A percentile compares a stretch with the other conserved stretches of the same genome.
Evolutionary conservation across 73 alveolate genomes (phyloP).

Genomic region (Paramecium pentaurelia): DNA sequence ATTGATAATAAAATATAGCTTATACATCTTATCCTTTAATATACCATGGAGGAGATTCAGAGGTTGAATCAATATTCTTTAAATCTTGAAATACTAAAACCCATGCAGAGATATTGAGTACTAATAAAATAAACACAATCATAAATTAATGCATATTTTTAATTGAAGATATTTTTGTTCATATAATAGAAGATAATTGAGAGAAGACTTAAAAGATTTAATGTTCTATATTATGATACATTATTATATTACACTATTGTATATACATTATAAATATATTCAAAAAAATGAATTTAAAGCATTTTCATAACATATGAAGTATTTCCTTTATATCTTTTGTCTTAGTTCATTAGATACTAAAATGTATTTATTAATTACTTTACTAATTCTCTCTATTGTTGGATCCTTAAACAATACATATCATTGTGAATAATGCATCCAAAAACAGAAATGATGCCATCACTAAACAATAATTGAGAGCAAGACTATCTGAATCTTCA

Average conservation of each 20-base stretch:
- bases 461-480: background rate
- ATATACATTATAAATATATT: background rate
- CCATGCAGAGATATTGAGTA: background rate
- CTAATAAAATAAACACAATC: background rate
- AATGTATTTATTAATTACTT: background rate
- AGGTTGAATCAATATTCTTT: background rate
- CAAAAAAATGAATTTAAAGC: slow-evolving; percentile 12
- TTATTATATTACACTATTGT: background rate
- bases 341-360: background rate
- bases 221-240: background rate
- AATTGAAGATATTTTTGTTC: background rate
- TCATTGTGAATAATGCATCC: background rate
- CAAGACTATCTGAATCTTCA: background rate
- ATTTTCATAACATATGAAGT: slow-evolving; percentile 30
- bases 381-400: background rate
- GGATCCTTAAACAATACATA: slow-evolving; percentile 12
- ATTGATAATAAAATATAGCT: background rate
- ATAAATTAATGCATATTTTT: background rate
- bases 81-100: background rate
- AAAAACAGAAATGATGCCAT: background rate
- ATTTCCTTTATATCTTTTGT: background rate
- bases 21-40: background rate
- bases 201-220: background rate
- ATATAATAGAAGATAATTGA: background rate
- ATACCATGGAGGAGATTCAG: background rate